Conservation (phyloP, 805 yeast genomes). For the Saccharomycopsis sp. region DNA sequence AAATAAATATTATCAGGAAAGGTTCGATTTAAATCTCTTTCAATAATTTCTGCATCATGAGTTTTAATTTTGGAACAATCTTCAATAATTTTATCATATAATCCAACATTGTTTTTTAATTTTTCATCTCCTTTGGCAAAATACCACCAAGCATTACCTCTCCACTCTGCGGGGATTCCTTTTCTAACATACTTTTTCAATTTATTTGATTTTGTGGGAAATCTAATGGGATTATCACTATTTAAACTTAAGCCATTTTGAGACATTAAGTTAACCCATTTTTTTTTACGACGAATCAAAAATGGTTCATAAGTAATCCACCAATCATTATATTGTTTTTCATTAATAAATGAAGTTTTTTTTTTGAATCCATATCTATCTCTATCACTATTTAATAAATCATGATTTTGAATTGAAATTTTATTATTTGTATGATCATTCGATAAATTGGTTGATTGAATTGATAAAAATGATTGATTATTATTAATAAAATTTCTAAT, state of each 20-base stretch:
- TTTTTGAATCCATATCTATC: slow-evolving; percentile 89
- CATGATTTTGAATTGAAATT: neutral
- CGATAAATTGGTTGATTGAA: slow-evolving; percentile 1
- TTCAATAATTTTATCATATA: slow-evolving; percentile 58
- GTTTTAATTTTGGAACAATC: slow-evolving; percentile 45
- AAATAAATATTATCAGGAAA: slow-evolving; percentile 90
- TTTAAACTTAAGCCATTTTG: slow-evolving; percentile 49
- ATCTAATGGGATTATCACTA: slow-evolving; percentile 47
- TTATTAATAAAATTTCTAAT: slow-evolving; percentile 4
- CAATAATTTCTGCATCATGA: slow-evolving; percentile 84
- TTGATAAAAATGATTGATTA: slow-evolving; percentile 6
- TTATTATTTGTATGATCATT: neutral
- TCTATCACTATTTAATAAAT: slow-evolving; percentile 23
- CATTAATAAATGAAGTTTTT: slow-evolving; percentile 40
- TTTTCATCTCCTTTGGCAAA: slow-evolving; percentile 80
- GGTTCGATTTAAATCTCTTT: slow-evolving; percentile 85
- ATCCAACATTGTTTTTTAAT: slow-evolving; percentile 57
- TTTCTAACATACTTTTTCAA: slow-evolving; percentile 73
- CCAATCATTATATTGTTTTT: slow-evolving; percentile 62
- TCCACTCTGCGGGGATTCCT: slow-evolving; percentile 96
- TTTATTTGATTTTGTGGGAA: slow-evolving; percentile 72
- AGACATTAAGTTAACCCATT: slow-evolving; percentile 64
- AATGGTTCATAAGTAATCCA: slow-evolving; percentile 57
- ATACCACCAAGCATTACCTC: slow-evolving; percentile 95
- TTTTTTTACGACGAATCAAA: slow-evolving; percentile 51